Base-by-base conservation (phyloP, 306 rosid genomes). In the Medicago lupulina region DNA sequence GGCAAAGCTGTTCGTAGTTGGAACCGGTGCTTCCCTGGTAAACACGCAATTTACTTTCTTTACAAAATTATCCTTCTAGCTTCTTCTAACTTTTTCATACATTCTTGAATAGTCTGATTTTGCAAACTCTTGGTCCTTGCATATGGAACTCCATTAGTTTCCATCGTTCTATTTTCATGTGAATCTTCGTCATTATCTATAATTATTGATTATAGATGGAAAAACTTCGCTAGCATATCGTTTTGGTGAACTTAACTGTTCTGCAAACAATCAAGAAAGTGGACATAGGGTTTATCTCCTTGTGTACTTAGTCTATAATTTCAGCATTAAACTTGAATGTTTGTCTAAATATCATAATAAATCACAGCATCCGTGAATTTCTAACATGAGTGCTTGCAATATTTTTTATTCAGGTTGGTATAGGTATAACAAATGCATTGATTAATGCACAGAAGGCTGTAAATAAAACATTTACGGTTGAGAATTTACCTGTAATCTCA, bases 1-100 rank as follows among this genome's bases (percentile, higher is more conserved):
- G 4, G 82, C 88, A 44, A 93, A 93, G 93, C 93, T 93, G 21
- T 91, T 93, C 77, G 93, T 90, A 8, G 97, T 93, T 62, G 98
- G 98, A 73, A 93, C 96, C 34, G 83, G 88, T 15, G 90, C 98
- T 63, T 89, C 88, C 25, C 69, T 85, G 86, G 86, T 85, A 85
- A 79, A 71, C 49, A 21, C 60, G 12, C 68, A 70, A 54, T 12
- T 61, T 62, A 76, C 58, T 28, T 34, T 19, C 61, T n/a, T 19
- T 31, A 34, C 47, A 73, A 19, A 62, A 11, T 3, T 76, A 21
- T 46, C 63, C 36, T 76, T 67, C 65, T 61, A 40, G 18, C 55
- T 44, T 76, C 69, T 80, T 55, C 19, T 40, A 16, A 41, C 14
- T 16, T 73, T 80, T 40, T 18, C 21, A 10, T 3, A 6, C 68